These are phyloP conservation scores for Suillus brevipes DNA, from an alignment of 768 basidiomycete genomes.

Conservation along the genomic window DNA sequence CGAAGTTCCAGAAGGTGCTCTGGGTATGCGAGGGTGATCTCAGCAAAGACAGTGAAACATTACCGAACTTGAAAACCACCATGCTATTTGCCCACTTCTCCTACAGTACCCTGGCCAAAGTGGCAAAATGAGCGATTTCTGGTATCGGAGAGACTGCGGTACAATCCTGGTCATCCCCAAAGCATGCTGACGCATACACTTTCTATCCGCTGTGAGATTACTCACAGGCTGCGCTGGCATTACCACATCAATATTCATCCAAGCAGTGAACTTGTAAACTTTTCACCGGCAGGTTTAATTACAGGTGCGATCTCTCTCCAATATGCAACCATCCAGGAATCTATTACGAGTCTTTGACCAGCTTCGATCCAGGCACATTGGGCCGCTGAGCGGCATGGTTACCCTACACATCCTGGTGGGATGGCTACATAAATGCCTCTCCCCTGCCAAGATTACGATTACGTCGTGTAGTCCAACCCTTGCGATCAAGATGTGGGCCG, in stretches of 20 bases:
- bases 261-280: background rate
- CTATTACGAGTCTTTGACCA: background rate
- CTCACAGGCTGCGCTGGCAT: background rate
- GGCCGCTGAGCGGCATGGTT: background rate
- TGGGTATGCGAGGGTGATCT: too few relatives aligned
- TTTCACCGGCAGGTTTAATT: background rate
- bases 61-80: too few relatives aligned
- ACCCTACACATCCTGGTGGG: background rate
- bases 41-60: too few relatives aligned
- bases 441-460: background rate
- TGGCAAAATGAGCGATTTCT: background rate
- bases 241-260: background rate
- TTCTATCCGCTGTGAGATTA: background rate
- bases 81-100: background rate
- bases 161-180: background rate
- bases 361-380: background rate
- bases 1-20: too few relatives aligned
- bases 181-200: background rate
- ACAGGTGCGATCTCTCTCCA: background rate
- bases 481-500: background rate
- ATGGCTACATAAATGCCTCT: background rate
- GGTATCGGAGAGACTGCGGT: background rate
- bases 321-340: background rate
- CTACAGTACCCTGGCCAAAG: background rate
- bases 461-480: background rate